A percentile compares a stretch with the other conserved stretches of the same genome.
Evolutionary conservation across 2,329 filamentous ascomycete species (phyloP).

Genomic region (Fulvia fulva): DNA sequence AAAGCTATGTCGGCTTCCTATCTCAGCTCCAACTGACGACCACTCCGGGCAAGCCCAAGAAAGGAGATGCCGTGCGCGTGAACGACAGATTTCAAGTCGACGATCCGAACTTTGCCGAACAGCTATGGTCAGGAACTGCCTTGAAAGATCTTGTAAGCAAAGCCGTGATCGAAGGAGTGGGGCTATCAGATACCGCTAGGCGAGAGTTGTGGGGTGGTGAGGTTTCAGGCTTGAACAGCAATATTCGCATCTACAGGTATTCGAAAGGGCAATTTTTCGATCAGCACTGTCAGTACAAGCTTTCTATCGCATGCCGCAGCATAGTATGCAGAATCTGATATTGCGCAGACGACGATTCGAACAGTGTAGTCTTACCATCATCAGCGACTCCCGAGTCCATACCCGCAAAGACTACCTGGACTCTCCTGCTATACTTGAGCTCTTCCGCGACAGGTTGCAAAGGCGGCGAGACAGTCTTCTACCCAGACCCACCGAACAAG

Average conservation of each 20-base stretch:
- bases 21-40: conserved; percentile 67
- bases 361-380: conserved; percentile 60
- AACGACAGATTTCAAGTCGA: conserved; percentile 86
- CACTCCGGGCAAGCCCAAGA: conserved; percentile 73
- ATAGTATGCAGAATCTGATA: background rate
- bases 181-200: conserved; percentile 30
- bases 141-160: conserved; percentile 57
- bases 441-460: conserved; percentile 68
- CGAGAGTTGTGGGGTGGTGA: conserved; percentile 68
- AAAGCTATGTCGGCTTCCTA: conserved; percentile 71
- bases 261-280: conserved; percentile 84
- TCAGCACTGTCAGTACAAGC: conserved; percentile 72
- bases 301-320: background rate
- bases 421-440: conserved; percentile 80
- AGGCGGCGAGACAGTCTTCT: conserved; percentile 90
- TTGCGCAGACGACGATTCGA: conserved; percentile 75
- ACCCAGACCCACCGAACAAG: conserved; percentile 57
- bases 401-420: conserved; percentile 78
- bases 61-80: conserved; percentile 75
- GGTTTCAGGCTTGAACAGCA: conserved; percentile 77
- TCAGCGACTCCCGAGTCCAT: conserved; percentile 38
- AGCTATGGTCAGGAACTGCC: conserved; percentile 73
- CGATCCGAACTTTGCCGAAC: conserved; percentile 68
- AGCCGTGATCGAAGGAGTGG: conserved; percentile 33
- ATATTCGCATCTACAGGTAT: conserved; percentile 88